Conservation (phyloP, 129 eudicot genomes). For the Cynara cardunculus region DNA sequence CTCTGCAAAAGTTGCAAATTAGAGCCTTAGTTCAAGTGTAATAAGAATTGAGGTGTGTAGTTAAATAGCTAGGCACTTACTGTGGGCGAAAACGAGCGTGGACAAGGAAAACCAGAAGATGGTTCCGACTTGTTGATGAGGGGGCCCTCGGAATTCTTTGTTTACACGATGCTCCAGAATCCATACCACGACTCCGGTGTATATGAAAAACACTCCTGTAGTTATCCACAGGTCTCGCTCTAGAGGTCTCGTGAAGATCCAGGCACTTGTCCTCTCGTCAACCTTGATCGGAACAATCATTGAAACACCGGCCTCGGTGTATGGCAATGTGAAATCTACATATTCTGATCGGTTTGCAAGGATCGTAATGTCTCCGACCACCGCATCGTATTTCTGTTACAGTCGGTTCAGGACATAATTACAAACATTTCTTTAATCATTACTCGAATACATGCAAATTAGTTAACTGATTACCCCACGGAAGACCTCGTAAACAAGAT, state of each 20-base stretch:
- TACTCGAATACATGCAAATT: not conserved
- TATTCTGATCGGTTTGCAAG: slow-evolving; percentile 35
- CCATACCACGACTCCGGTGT: slow-evolving; percentile 58
- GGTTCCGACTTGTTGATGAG: slow-evolving; percentile 45
- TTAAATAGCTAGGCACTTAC: slow-evolving; percentile 34
- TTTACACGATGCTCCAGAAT: slow-evolving; percentile 53
- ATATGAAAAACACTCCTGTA: slow-evolving; percentile 41
- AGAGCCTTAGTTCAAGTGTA: not conserved
- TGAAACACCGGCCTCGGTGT: slow-evolving; percentile 44
- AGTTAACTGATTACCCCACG: slow-evolving; percentile 5
- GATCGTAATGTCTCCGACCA: slow-evolving; percentile 49
- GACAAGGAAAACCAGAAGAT: slow-evolving; percentile 63
- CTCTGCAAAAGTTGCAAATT: slow-evolving; percentile 25
- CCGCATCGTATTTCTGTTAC: slow-evolving; percentile 45
- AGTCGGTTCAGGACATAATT: not conserved
- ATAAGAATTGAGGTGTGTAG: not conserved
- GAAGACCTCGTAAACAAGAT: slow-evolving; percentile 6
- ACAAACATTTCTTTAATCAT: not conserved
- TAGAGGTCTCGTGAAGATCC: slow-evolving; percentile 60
- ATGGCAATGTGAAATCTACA: slow-evolving; percentile 59
- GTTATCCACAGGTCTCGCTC: slow-evolving; percentile 47
- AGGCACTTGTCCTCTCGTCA: slow-evolving; percentile 42
- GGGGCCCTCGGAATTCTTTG: slow-evolving; percentile 51
- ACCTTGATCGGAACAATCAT: slow-evolving; percentile 36
- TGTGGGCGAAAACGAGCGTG: slow-evolving; percentile 55